These are phyloP conservation scores for Septoria linicola DNA, from an alignment of 2,329 filamentous ascomycete species.

Conservation along the genomic window DNA sequence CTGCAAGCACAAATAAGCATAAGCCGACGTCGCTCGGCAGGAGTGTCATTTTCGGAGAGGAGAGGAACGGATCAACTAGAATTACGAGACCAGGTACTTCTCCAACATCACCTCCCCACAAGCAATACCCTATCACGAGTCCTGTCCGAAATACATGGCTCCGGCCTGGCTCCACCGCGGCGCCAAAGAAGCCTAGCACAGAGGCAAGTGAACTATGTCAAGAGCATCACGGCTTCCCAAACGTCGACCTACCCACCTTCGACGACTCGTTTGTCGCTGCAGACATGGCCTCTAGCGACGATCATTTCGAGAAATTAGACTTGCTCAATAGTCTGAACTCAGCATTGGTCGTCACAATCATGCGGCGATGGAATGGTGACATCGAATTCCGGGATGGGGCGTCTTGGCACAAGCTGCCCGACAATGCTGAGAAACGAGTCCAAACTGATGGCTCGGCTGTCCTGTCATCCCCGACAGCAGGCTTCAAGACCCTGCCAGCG, in stretches of 20 bases:
- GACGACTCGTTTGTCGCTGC: no score
- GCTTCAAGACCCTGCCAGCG: not conserved
- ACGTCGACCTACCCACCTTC: no score
- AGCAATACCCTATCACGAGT: constrained; percentile 4
- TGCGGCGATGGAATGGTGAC: not conserved
- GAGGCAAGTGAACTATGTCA: no score
- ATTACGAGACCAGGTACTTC: constrained; percentile 7
- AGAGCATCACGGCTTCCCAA: no score
- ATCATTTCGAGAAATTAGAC: no score
- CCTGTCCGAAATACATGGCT: not conserved
- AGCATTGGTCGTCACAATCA: not conserved
- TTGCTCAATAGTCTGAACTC: no score
- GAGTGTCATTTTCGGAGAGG: constrained; percentile 9
- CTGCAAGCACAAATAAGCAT: not conserved
- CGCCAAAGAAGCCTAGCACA: not conserved
- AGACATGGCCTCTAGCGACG: no score
- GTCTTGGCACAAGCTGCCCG: not conserved
- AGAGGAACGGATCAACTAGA: constrained; percentile 3
- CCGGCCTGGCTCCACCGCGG: not conserved
- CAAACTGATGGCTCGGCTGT: not conserved
- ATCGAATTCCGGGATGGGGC: not conserved
- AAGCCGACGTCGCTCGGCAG: not conserved
- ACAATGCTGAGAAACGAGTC: not conserved
- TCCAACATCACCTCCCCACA: constrained; percentile 2
- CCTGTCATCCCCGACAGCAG: not conserved